Evolutionary conservation across 2,329 filamentous ascomycete genomes (phyloP).

Genomic region (Exophiala aquamarina): DNA sequence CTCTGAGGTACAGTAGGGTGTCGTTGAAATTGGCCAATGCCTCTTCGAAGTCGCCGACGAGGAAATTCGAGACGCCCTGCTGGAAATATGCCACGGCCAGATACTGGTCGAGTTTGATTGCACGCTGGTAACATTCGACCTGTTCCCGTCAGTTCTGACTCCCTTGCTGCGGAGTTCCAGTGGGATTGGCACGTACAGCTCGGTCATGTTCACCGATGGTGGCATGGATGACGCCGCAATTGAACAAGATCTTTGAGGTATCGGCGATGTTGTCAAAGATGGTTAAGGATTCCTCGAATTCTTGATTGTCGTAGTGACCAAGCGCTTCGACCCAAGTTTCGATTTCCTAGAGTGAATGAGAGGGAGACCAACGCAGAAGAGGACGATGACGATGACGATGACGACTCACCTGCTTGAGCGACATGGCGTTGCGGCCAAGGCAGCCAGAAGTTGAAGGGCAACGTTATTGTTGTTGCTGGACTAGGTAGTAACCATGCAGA

Average conservation of each 20-base stretch:
- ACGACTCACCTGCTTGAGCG: constrained; percentile 31
- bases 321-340: constrained; percentile 96
- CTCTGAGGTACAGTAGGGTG: constrained; percentile 87
- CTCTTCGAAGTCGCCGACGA: constrained; percentile 95
- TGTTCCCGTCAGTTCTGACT: constrained; percentile 39
- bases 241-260: constrained; percentile 98
- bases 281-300: constrained; percentile 85
- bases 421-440: constrained; percentile 25
- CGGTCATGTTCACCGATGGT: constrained; percentile 94
- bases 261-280: constrained; percentile 86
- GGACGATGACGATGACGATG: neutral
- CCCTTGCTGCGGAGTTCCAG: neutral
- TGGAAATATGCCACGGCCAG: constrained; percentile 98
- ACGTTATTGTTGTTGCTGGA: constrained; percentile 5
- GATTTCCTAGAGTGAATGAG: constrained; percentile 70
- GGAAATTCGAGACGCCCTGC: constrained; percentile 95
- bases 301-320: constrained; percentile 90
- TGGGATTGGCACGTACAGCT: constrained; percentile 65
- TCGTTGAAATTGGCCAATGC: constrained; percentile 98
- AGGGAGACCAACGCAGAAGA: neutral
- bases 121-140: constrained; percentile 94
- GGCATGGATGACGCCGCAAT: constrained; percentile 96
- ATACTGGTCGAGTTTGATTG: constrained; percentile 87
- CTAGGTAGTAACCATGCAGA: neutral
- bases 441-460: constrained; percentile 13